These are phyloP conservation scores for Saturnispora zaruensis DNA, from an alignment of 805 yeast species.

Conservation along the genomic window DNA sequence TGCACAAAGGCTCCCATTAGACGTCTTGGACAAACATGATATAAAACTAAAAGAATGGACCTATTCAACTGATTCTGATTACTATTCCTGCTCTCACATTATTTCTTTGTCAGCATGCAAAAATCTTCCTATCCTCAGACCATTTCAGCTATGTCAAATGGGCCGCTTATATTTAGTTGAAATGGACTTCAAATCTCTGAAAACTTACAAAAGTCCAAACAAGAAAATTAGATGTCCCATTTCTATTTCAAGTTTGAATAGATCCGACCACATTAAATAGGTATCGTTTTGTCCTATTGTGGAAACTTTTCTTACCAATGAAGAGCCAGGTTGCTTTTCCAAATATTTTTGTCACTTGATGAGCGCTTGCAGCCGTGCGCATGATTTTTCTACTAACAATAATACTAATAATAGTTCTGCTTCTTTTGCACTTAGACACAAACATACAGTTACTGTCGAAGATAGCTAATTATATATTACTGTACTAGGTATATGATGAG, in stretches of 20 bases:
- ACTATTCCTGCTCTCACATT: background rate
- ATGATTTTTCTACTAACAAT: too few relatives aligned
- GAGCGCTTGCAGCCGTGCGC: background rate
- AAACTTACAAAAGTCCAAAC: background rate
- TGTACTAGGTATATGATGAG: too few relatives aligned
- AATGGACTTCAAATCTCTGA: background rate
- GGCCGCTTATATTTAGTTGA: slow-evolving; percentile 2
- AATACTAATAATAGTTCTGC: background rate
- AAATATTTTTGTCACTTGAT: background rate
- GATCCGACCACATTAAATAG: background rate
- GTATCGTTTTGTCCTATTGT: background rate
- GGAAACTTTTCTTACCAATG: background rate
- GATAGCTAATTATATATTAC: too few relatives aligned
- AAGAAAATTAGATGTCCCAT: slow-evolving; percentile 2
- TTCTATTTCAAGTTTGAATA: background rate
- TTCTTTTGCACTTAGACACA: background rate
- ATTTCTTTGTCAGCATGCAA: background rate
- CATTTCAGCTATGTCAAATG: slow-evolving; percentile 4
- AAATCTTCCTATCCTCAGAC: background rate
- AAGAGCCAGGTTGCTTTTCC: background rate
- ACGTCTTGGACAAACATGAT: slow-evolving; percentile 3
- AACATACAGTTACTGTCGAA: too few relatives aligned
- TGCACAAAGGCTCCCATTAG: slow-evolving; percentile 1
- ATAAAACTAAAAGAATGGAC: background rate
- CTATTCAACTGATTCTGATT: background rate